Evolutionary conservation across 352 stramenopile genomes (phyloP).

Genomic region (Globisporangium nagaii): DNA sequence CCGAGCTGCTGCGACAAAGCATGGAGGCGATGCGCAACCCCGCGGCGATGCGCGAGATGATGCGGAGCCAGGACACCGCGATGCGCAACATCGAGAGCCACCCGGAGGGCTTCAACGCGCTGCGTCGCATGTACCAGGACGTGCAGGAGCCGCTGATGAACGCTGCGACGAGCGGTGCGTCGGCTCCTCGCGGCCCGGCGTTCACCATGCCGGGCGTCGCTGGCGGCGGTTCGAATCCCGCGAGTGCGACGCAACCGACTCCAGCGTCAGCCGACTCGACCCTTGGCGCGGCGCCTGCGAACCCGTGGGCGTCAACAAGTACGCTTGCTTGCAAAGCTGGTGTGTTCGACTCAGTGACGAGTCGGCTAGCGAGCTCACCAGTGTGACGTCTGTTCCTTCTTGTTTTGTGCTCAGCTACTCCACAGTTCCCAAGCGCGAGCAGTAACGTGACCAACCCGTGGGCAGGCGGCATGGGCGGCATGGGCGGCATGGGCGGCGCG

Average conservation of each 20-base stretch:
- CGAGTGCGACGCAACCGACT: conserved; percentile 17
- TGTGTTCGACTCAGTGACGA: not conserved
- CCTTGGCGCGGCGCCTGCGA: conserved; percentile 15
- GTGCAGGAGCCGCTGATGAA: conserved; percentile 97
- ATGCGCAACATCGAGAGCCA: conserved; percentile 97
- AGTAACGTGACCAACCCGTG: conserved; percentile 1
- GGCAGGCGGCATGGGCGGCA: conserved; percentile 8
- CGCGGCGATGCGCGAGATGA: conserved; percentile 93
- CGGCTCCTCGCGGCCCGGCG: conserved; percentile 41
- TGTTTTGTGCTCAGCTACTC: not conserved
- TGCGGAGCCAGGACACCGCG: conserved; percentile 96
- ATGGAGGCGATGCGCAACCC: conserved; percentile 98
- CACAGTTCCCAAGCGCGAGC: not conserved
- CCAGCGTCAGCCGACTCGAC: conserved; percentile 17
- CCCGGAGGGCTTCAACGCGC: conserved; percentile 95
- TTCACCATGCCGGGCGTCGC: conserved; percentile 84
- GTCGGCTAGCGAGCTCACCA: not conserved
- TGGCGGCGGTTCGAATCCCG: conserved; percentile 24
- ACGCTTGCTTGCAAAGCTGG: not conserved
- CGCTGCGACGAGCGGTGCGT: conserved; percentile 53
- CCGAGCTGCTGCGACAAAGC: conserved; percentile 90
- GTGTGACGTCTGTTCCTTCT: too few relatives aligned
- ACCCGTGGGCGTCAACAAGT: conserved; percentile 52
- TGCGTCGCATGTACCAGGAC: conserved; percentile 92
- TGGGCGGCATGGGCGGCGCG: conserved; percentile 17